These are phyloP conservation scores for Fragaria nilgerrensis DNA, from an alignment of 306 rosid genomes.

Conservation along the genomic window DNA sequence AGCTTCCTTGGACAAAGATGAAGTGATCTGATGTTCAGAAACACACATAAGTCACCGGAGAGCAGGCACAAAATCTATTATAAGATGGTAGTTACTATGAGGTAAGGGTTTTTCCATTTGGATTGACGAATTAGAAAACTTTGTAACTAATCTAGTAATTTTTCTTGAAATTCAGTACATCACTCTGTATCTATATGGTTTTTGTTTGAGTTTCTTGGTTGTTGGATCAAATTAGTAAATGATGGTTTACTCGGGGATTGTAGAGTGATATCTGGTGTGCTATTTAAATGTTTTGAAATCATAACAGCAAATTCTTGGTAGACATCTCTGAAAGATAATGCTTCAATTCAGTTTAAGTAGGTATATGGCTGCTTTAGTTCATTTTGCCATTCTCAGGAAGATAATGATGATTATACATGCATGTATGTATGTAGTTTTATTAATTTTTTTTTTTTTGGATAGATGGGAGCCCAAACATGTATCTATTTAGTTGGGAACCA, in stretches of 20 bases:
- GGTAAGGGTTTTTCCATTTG: conserved; percentile 37
- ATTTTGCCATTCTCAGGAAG: neutral
- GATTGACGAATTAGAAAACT: neutral
- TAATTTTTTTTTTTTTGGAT: neutral
- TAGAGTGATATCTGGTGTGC: neutral
- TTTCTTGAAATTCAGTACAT: neutral
- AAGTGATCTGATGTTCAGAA: conserved; percentile 87
- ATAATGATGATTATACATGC: neutral
- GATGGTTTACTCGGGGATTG: neutral
- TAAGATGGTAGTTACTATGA: conserved; percentile 96
- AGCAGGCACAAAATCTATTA: conserved; percentile 87
- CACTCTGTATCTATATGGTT: neutral
- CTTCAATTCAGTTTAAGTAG: neutral
- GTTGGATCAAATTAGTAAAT: conserved; percentile 2
- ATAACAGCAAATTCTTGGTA: neutral
- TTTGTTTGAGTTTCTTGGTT: neutral
- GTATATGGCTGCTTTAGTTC: neutral
- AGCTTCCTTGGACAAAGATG: conserved; percentile 89
- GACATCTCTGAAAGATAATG: neutral
- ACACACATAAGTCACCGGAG: conserved; percentile 79
- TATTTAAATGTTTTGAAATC: neutral
- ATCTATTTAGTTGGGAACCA: neutral
- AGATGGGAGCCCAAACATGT: neutral
- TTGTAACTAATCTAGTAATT: neutral
- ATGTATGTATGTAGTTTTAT: neutral